phyloP scores from a whole-genome alignment of 2,329 filamentous ascomycete species.

The Teratosphaeria zuluensis region DNA sequence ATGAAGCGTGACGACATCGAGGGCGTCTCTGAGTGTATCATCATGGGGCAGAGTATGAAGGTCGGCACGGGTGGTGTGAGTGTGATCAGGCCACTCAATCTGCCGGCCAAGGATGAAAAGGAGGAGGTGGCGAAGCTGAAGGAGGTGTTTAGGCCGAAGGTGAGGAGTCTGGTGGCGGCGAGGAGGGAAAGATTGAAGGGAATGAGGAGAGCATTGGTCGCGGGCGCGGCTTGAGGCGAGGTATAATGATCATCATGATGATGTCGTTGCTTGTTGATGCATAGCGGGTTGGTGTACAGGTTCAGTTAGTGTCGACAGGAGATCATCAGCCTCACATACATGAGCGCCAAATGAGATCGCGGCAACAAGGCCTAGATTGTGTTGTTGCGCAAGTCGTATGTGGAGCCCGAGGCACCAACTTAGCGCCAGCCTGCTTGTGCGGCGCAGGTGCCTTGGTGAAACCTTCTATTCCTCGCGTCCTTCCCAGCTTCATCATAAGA shows the following conservation, averaged over 20 bases:
- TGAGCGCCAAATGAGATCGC: no score
- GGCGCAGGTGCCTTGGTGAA: no score
- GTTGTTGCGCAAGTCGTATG: no score
- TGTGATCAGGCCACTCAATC: conserved; percentile 67
- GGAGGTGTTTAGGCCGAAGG: conserved; percentile 3
- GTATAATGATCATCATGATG: background rate
- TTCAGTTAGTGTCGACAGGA: no score
- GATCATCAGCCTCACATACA: no score
- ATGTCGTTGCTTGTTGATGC: background rate
- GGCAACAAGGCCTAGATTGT: no score
- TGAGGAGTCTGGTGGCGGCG: background rate
- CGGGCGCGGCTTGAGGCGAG: background rate
- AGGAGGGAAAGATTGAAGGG: conserved; percentile 6
- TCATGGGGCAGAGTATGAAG: conserved; percentile 91
- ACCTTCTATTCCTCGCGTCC: no score
- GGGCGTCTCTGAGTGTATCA: conserved; percentile 93
- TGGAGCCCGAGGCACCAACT: no score
- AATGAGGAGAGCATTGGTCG: conserved; percentile 5
- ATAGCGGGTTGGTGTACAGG: no score
- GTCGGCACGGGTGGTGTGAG: conserved; percentile 89
- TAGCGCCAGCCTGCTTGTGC: no score
- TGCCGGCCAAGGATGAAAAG: conserved; percentile 45
- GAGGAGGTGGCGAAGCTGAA: conserved; percentile 2
- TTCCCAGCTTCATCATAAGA: no score
- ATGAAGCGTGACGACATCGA: conserved; percentile 91